Base-by-base conservation (phyloP, 2,329 filamentous ascomycete genomes). In the Neospermospora avenae region DNA sequence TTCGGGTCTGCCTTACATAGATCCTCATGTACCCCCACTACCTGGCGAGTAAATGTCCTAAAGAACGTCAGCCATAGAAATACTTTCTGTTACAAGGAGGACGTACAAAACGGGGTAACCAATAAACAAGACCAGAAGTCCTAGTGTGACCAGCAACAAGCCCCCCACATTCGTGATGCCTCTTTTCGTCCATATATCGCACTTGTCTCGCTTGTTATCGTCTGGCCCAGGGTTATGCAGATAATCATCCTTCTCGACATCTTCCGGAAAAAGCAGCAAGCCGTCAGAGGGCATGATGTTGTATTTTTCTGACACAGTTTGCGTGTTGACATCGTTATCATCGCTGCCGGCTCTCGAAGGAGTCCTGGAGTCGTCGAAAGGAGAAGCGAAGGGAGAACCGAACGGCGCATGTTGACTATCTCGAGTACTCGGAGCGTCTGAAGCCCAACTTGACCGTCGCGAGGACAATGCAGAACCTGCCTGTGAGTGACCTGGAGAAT, bases 301-400 rank as follows among this genome's bases (percentile, higher is more conserved):
- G 73, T 87, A 90, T 73, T 90, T 90, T 69, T 89, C 85, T 16
- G 85, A 84, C 3, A 90, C 87, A 1, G 87, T 89, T 74, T 90
- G 86, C 0, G 86, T 90, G 68, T 88, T 90, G 56, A 89, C 75
- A 68, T 80, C 78, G 20, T 86, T 82, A 25, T 88, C 84, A 48
- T 88, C 84, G 68, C 84, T 88, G 0, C 70, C 84, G 25, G 68
- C 83, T 20, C 70, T 63, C 14, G 70, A 71, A 42, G 65, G 65
- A 24, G 69, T 63, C 61, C 69, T 70, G 20, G 70, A 71, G 63
- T 72, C 70, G 48, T 71, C 69, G 41, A 71, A 71, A 73, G 80
- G 65, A n/a, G 70, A 71, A 35, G 65, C 68, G 56, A 72, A 72
- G 24, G 69, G 70, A 2, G 63, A 63, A n/a, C 64, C 65, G 75